Evolutionary conservation across 2,329 filamentous ascomycete genomes (phyloP).

Genomic region (Exophiala viscosa): DNA sequence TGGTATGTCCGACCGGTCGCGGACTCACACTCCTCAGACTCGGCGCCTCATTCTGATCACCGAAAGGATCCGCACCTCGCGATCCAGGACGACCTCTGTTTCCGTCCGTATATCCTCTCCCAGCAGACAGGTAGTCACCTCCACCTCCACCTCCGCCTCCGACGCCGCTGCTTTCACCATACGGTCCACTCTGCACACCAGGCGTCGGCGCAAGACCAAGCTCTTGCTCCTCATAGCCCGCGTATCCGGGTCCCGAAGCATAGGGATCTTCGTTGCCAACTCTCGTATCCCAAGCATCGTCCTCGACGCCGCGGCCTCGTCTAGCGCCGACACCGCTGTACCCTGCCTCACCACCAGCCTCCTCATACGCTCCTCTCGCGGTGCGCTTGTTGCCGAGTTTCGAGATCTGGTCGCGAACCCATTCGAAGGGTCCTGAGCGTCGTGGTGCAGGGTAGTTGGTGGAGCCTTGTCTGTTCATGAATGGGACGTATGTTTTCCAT

Average conservation of each 20-base stretch:
- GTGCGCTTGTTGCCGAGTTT: constrained; percentile 63
- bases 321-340: constrained; percentile 47
- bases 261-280: constrained; percentile 62
- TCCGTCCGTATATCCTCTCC: constrained; percentile 41
- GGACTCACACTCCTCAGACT: constrained; percentile 70
- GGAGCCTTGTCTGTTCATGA: constrained; percentile 47
- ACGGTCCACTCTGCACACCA: constrained; percentile 34
- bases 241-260: constrained; percentile 55
- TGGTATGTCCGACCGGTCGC: constrained; percentile 55
- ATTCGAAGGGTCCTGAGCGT: constrained; percentile 64
- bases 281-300: constrained; percentile 80
- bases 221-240: constrained; percentile 69
- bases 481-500: constrained; percentile 64
- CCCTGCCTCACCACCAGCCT: constrained; percentile 41
- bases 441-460: constrained; percentile 52
- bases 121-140: constrained; percentile 40
- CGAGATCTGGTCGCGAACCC: constrained; percentile 65
- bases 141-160: constrained; percentile 34
- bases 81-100: constrained; percentile 42
- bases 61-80: constrained; percentile 61
- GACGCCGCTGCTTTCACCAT: constrained; percentile 44
- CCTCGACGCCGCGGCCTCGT: constrained; percentile 63
- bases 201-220: constrained; percentile 51
- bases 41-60: constrained; percentile 62
- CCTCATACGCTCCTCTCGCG: constrained; percentile 69